These are phyloP conservation scores for Naganishia sp. DNA, from an alignment of 1,284 basidiomycete species.

Conservation along the genomic window DNA sequence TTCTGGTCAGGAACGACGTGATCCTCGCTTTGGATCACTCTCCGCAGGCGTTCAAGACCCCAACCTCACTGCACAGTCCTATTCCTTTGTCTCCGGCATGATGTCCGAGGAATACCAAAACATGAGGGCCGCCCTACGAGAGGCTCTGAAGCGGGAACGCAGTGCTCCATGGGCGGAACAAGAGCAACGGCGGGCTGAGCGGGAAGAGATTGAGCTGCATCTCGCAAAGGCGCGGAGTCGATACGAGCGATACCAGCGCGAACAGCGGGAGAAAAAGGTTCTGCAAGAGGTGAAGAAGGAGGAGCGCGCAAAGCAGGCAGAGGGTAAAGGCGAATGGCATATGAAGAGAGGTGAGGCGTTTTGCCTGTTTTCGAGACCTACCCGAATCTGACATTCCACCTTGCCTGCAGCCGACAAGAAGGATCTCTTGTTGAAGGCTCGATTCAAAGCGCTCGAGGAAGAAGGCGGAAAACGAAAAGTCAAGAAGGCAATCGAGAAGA, in stretches of 20 bases:
- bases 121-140: slow-evolving; percentile 67
- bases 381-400: not conserved
- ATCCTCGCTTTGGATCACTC: slow-evolving; percentile 82
- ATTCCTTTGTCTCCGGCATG: slow-evolving; percentile 73
- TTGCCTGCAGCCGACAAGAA: slow-evolving; percentile 68
- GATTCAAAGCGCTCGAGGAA: slow-evolving; percentile 72
- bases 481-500: slow-evolving; percentile 84
- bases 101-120: slow-evolving; percentile 68
- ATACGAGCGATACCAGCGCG: slow-evolving; percentile 72
- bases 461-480: slow-evolving; percentile 76
- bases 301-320: slow-evolving; percentile 70
- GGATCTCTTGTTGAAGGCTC: slow-evolving; percentile 68
- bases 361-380: slow-evolving; percentile 6
- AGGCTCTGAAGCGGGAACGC: slow-evolving; percentile 67
- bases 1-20: slow-evolving; percentile 67
- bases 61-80: slow-evolving; percentile 71
- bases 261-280: slow-evolving; percentile 69
- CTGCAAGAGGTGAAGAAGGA: slow-evolving; percentile 63
- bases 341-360: slow-evolving; percentile 71
- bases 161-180: slow-evolving; percentile 68
- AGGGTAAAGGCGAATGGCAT: slow-evolving; percentile 81
- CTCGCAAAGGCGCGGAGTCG: slow-evolving; percentile 75
- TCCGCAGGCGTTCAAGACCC: slow-evolving; percentile 65
- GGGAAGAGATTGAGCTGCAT: slow-evolving; percentile 72
- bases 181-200: slow-evolving; percentile 67